Base-by-base conservation (phyloP, 2,329 filamentous ascomycete genomes). In the Chrysosporium queenslandicum region DNA sequence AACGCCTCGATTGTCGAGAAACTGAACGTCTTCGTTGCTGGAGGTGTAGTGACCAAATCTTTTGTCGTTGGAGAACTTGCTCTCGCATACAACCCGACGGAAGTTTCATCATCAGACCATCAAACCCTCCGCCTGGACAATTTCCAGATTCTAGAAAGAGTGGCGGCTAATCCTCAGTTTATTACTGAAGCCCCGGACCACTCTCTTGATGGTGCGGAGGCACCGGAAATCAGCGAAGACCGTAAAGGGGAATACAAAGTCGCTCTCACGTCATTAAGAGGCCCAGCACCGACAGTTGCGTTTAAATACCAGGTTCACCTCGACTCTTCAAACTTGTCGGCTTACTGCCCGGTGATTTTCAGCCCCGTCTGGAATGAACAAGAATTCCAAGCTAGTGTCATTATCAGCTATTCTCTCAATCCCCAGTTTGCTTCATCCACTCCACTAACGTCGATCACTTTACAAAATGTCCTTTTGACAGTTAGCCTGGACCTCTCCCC, bases 281-380 rank as follows among this genome's bases (percentile, higher is more conserved):
- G 83, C 61, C 83, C 87, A 21, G 61, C 64, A 18, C 71, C 71
- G 1, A 79, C 84, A 0, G 82, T 91, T 5, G 91, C 85, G 6
- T 97, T 98, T 73, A 94, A 92, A 55, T 98, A 97, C 68, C 86
- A 90, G 62, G 75, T 96, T 9, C 87, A 92, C 59, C 70, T 86
- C 27, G 82, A 89, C 29, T 75, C 79, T 16, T 64, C 70, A 32
- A 76, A 74, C 53, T 65, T 77, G 12, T 70, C 76, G 8, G 63
- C 72, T 3, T 82, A 87, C 60, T 83, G 85, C 9, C 89, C 90
- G 0, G 72, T 96, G 11, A 71, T 85, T 14, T 72, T 95, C 42
- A 80, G 79, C 18, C 84, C 87, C 2, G 77, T 77, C 0, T 96
- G 90, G 89, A 94, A 91, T 64, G 75, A 87, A 1, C 84, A 92